Percentiles rank a stretch among this genome's conserved stretches.
Evolutionary conservation across 148 eudicot genomes (phyloP).

Genomic region (Bassia scoparia): DNA sequence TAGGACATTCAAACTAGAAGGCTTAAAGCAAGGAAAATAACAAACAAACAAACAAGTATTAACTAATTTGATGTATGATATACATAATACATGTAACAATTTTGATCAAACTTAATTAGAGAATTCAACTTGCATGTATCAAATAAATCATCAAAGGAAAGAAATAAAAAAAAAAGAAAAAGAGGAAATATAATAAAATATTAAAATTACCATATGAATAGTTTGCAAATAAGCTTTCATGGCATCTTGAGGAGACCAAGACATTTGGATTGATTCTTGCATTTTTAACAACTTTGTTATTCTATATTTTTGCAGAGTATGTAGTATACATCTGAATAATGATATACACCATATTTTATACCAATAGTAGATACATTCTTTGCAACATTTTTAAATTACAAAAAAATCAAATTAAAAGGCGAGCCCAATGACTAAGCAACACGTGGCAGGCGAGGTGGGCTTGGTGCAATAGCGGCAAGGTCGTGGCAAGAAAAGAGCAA

Average conservation of each 20-base stretch:
- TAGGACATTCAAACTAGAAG: no score
- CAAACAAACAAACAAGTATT: no score
- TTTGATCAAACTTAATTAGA: no score
- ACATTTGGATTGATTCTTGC: constrained; percentile 10
- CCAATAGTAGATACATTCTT: background rate
- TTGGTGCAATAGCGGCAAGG: constrained; percentile 16
- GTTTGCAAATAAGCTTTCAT: constrained; percentile 36
- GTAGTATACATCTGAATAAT: no score
- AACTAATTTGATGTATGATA: no score
- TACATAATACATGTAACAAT: no score
- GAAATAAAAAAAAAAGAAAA: background rate
- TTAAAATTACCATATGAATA: constrained; percentile 32
- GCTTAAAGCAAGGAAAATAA: no score
- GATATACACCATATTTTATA: no score
- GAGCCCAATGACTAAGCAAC: constrained; percentile 17
- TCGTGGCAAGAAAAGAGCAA: constrained; percentile 19
- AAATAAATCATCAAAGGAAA: no score
- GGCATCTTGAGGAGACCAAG: constrained; percentile 32
- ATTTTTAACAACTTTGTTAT: background rate
- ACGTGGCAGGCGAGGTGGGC: constrained; percentile 15
- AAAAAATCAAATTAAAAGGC: background rate
- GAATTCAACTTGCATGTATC: no score
- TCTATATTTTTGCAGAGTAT: no score
- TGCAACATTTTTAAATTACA: no score
- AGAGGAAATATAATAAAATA: background rate